phyloP scores from a whole-genome alignment of 1,139 yeast genomes.

The Candida sanyaensis region DNA sequence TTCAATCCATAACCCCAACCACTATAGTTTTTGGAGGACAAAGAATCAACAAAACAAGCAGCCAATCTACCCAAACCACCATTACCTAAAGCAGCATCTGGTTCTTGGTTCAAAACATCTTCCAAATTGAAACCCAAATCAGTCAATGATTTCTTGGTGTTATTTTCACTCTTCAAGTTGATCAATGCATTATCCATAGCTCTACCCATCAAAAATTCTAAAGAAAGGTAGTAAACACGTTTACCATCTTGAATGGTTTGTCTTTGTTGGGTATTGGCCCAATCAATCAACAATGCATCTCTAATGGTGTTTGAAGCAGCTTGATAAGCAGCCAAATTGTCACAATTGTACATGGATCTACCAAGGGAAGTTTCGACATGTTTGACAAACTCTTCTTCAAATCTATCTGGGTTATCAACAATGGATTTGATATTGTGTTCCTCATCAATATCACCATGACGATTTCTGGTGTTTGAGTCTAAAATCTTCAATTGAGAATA shows the following conservation, averaged over 20 bases:
- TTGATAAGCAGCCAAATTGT: conserved; percentile 88
- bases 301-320: conserved; percentile 81
- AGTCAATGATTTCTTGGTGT: conserved; percentile 56
- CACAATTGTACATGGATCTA: conserved; percentile 88
- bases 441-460: background rate
- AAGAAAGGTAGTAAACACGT: conserved; percentile 81
- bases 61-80: conserved; percentile 96
- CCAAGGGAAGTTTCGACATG: conserved; percentile 92
- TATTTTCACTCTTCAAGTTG: conserved; percentile 60
- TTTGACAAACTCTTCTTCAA: conserved; percentile 71
- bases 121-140: conserved; percentile 88
- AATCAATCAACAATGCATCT: conserved; percentile 78
- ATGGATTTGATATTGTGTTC: conserved; percentile 12
- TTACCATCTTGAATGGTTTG: conserved; percentile 85
- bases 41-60: conserved; percentile 90
- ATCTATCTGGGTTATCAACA: conserved; percentile 44
- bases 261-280: conserved; percentile 93
- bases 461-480: conserved; percentile 19
- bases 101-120: conserved; percentile 82
- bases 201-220: conserved; percentile 93
- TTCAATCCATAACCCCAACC: conserved; percentile 98
- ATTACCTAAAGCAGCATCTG: conserved; percentile 93
- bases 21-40: conserved; percentile 83
- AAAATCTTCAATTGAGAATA: conserved; percentile 44
- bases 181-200: conserved; percentile 94